These are phyloP conservation scores for Ophiostoma ips DNA, from an alignment of 2,329 filamentous ascomycete species.

Conservation along the genomic window DNA sequence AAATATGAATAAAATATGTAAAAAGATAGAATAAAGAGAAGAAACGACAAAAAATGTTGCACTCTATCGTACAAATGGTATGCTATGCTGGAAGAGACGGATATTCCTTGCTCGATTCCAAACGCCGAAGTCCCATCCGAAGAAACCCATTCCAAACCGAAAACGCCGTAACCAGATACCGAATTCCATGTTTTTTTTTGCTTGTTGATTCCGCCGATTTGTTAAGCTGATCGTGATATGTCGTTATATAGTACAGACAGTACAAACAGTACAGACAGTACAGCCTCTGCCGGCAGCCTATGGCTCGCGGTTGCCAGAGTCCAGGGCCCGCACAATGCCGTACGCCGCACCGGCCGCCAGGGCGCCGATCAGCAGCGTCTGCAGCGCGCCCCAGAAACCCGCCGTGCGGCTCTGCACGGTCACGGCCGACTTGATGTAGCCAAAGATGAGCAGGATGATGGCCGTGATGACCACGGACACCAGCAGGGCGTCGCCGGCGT, in stretches of 20 bases:
- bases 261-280: neutral
- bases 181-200: too few relatives aligned
- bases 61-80: too few relatives aligned
- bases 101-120: too few relatives aligned
- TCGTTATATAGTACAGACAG: neutral
- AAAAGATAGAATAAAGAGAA: too few relatives aligned
- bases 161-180: too few relatives aligned
- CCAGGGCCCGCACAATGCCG: constrained; percentile 44
- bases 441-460: constrained; percentile 46
- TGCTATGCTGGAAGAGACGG: too few relatives aligned
- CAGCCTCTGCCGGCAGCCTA: constrained; percentile 3
- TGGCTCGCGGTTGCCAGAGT: constrained; percentile 18
- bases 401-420: constrained; percentile 36
- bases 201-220: too few relatives aligned
- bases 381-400: constrained; percentile 44
- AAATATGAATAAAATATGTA: too few relatives aligned
- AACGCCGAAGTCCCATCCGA: too few relatives aligned
- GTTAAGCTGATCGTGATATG: too few relatives aligned
- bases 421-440: constrained; percentile 48
- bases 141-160: too few relatives aligned
- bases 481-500: constrained; percentile 35
- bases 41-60: too few relatives aligned
- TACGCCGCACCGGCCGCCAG: constrained; percentile 54
- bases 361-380: constrained; percentile 52
- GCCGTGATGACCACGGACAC: constrained; percentile 48